Evolutionary conservation across 1,139 yeast species (phyloP).

Genomic region (Yamadazyma friedrichii): DNA sequence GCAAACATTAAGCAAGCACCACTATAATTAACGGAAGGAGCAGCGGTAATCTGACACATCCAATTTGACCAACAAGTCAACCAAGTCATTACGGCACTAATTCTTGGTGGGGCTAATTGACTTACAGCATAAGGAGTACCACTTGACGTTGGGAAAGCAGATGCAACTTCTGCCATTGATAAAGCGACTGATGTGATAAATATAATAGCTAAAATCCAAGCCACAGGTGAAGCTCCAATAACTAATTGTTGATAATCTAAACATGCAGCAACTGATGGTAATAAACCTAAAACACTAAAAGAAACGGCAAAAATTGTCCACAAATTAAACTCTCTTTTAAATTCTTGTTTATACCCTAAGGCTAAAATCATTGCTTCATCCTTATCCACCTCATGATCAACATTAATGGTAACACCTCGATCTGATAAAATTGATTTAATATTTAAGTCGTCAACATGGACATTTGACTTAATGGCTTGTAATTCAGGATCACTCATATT

Average conservation of each 20-base stretch:
- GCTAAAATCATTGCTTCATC: conserved; percentile 62
- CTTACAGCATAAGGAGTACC: conserved; percentile 51
- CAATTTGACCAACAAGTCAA: conserved; percentile 58
- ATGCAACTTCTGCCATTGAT: conserved; percentile 47
- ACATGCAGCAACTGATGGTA: conserved; percentile 68
- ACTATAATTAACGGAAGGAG: conserved; percentile 66
- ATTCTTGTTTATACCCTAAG: conserved; percentile 72
- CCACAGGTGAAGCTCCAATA: conserved; percentile 53
- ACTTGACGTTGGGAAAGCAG: conserved; percentile 49
- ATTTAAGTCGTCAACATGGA: conserved; percentile 40
- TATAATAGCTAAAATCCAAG: conserved; percentile 51
- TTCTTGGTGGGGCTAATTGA: conserved; percentile 54
- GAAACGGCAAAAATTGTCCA: conserved; percentile 68
- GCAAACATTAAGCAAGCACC: conserved; percentile 64
- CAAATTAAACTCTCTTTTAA: conserved; percentile 64
- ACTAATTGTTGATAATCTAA: conserved; percentile 53
- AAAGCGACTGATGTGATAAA: conserved; percentile 52
- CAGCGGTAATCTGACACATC: conserved; percentile 39
- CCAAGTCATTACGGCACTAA: conserved; percentile 58
- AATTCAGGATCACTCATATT: conserved; percentile 18
- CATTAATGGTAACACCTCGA: conserved; percentile 36
- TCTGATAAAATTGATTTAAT: conserved; percentile 43
- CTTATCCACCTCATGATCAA: conserved; percentile 45
- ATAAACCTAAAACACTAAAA: conserved; percentile 67
- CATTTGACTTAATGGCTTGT: conserved; percentile 34